phyloP scores from a whole-genome alignment of 768 basidiomycete species.

The Lactarius akahatsu region DNA sequence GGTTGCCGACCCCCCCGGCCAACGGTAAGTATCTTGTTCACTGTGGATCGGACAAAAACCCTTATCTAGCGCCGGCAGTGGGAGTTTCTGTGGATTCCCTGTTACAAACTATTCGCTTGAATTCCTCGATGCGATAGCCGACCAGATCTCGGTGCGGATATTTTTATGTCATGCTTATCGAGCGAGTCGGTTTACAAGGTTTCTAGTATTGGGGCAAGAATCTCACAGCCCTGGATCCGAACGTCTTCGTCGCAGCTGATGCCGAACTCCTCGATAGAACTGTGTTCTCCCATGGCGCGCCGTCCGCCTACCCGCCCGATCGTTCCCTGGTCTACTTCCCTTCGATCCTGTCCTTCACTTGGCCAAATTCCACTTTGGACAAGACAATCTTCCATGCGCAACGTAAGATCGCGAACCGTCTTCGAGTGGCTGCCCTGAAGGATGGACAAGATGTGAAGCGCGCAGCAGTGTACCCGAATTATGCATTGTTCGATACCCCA shows the following conservation, averaged over 20 bases:
- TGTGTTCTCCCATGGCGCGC: slow-evolving; percentile 37
- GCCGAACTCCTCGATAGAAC: slow-evolving; percentile 48
- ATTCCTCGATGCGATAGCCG: slow-evolving; percentile 41
- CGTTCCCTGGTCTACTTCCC: neutral
- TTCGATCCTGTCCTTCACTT: neutral
- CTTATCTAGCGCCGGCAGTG: neutral
- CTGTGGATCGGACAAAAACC: neutral
- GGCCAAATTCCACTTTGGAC: neutral
- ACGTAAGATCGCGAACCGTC: neutral
- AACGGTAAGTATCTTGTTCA: slow-evolving; percentile 21
- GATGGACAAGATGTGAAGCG: too few relatives aligned
- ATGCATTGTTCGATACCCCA: too few relatives aligned
- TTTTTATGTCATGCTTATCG: neutral
- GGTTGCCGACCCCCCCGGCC: slow-evolving; percentile 32
- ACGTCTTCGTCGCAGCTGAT: slow-evolving; percentile 38
- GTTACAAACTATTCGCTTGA: slow-evolving; percentile 36
- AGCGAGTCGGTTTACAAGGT: neutral
- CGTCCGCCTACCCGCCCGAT: slow-evolving; percentile 46
- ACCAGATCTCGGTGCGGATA: slow-evolving; percentile 39
- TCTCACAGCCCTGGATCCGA: slow-evolving; percentile 38
- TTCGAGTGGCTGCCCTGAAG: too few relatives aligned
- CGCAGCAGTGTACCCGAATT: too few relatives aligned
- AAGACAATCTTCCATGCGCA: neutral
- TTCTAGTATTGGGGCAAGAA: slow-evolving; percentile 45
- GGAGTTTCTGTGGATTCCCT: slow-evolving; percentile 37